A percentile compares a stretch with the other conserved stretches of the same genome.
Evolutionary conservation across 345 rosid genomes (phyloP).

Genomic region (Citrus sp.): DNA sequence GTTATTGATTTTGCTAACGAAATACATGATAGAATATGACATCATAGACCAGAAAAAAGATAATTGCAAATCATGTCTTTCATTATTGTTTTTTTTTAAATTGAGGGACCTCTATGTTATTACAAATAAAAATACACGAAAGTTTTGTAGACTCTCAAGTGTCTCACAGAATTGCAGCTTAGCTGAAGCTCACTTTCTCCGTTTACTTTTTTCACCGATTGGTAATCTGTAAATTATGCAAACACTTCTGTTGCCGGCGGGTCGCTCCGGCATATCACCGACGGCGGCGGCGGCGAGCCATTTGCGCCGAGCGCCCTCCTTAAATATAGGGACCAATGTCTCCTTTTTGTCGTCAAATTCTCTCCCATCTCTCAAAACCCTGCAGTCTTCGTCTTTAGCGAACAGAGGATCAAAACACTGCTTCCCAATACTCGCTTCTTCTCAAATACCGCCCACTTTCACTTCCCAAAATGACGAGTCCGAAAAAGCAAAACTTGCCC

Average conservation of each 20-base stretch:
- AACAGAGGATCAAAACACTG: slow-evolving; percentile 28
- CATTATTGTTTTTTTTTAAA: not conserved
- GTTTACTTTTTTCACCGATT: not conserved
- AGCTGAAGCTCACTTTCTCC: not conserved
- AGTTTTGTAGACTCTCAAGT: not conserved
- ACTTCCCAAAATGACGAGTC: slow-evolving; percentile 39
- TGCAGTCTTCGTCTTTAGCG: slow-evolving; percentile 16
- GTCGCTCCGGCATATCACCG: slow-evolving; percentile 30
- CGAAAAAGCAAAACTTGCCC: slow-evolving; percentile 71
- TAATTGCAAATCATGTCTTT: not conserved
- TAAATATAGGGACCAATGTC: slow-evolving; percentile 17
- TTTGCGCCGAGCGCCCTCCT: slow-evolving; percentile 9
- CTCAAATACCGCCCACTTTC: slow-evolving; percentile 38
- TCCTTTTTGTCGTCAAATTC: slow-evolving; percentile 17
- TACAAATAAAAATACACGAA: fast-evolving
- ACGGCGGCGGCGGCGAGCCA: slow-evolving; percentile 20
- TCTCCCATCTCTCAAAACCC: not conserved
- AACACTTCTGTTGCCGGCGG: slow-evolving; percentile 54
- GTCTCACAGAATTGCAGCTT: not conserved
- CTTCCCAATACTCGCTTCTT: slow-evolving; percentile 26
- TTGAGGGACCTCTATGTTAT: not conserved
- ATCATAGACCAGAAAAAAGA: no score
- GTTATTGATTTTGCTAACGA: no score
- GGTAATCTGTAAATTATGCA: slow-evolving; percentile 33
- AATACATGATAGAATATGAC: no score